Evolutionary conservation across 768 basidiomycete genomes (phyloP), one percentile per base, ranked within the genome.

Genomic region (Myochromella boudieri): DNA sequence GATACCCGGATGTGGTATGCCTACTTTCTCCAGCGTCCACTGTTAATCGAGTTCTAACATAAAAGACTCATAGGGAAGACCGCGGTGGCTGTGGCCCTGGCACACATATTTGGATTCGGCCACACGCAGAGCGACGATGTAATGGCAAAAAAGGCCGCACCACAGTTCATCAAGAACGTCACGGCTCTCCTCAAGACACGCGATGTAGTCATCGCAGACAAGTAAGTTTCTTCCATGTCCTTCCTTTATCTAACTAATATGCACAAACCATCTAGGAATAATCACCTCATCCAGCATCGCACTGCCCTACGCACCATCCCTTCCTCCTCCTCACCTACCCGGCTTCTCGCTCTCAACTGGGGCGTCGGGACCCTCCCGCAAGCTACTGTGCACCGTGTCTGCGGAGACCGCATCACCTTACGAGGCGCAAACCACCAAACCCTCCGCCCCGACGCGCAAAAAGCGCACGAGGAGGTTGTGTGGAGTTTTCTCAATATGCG

Each of bases 61-160:
- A 8, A n/a, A 31, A 31, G n/a, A 31, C 8, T n/a, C 20, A 15
- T 56, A 92, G 92, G 94, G 22, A 98, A 97, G 72, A 98, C 95
- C 0, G 68, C 88, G 0, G 74, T 98, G 10, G 76, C 89, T 0
- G 71, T 97, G 14, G 92, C 91, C 1, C 77, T 98, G 14, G 54
- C 74, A 2, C 75, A 85, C 43, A 76, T 99, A 2, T 97, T 95
- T 58, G 79, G 76, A 0, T 95, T 92, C 49, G 93, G 78, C 1
- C 97, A 98, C 62, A 92, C 90, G 0, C 97, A 98, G 62, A 91
- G 87, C 58, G 97, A 99, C 62, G 91, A 98, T 59, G 77, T 97
- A 3, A 70, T 74, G 31, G 76, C 63, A 28, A 97, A 93, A 68
- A 92, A 85, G 62, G 42, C 86, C 1, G 91, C 75, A 0, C 74